Evolutionary conservation across 371 early-diverging fungal genomes (phyloP).

Genomic region (Apophysomyces sp.): DNA sequence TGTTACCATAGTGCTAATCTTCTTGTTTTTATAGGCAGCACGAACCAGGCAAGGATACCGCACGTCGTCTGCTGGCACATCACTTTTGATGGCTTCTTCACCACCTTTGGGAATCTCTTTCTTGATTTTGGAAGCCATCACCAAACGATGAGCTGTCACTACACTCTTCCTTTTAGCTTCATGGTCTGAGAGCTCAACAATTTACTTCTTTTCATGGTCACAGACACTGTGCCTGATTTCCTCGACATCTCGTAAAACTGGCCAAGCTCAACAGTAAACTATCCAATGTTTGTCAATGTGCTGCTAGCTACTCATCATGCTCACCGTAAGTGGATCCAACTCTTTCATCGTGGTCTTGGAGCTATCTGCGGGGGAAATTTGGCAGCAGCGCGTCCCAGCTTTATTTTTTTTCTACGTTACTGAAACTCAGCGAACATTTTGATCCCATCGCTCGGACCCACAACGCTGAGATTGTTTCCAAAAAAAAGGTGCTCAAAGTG

Average conservation of each 20-base stretch:
- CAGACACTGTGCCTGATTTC: constrained; percentile 39
- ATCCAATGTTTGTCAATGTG: neutral
- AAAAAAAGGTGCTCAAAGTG: too few relatives aligned
- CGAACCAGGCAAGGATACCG: constrained; percentile 41
- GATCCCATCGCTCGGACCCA: too few relatives aligned
- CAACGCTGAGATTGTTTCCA: too few relatives aligned
- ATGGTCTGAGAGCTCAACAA: neutral
- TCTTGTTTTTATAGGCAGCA: constrained; percentile 35
- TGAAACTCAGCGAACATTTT: too few relatives aligned
- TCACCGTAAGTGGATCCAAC: constrained; percentile 36
- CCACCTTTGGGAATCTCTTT: constrained; percentile 38
- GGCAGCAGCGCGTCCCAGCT: neutral
- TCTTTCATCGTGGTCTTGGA: constrained; percentile 31
- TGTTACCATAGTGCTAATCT: constrained; percentile 46
- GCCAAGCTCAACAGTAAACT: constrained; percentile 52
- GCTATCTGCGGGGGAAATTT: neutral
- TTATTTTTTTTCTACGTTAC: neutral
- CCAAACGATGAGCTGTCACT: constrained; percentile 39
- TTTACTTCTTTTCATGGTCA: constrained; percentile 53
- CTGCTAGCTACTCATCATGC: neutral
- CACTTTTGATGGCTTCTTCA: constrained; percentile 17
- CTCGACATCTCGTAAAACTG: constrained; percentile 41
- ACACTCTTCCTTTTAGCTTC: neutral
- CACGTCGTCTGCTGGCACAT: constrained; percentile 12
- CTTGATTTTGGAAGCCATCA: constrained; percentile 22